Evolutionary conservation across 2,329 filamentous ascomycete species (phyloP).

Genomic region (Diplodia seriata): DNA sequence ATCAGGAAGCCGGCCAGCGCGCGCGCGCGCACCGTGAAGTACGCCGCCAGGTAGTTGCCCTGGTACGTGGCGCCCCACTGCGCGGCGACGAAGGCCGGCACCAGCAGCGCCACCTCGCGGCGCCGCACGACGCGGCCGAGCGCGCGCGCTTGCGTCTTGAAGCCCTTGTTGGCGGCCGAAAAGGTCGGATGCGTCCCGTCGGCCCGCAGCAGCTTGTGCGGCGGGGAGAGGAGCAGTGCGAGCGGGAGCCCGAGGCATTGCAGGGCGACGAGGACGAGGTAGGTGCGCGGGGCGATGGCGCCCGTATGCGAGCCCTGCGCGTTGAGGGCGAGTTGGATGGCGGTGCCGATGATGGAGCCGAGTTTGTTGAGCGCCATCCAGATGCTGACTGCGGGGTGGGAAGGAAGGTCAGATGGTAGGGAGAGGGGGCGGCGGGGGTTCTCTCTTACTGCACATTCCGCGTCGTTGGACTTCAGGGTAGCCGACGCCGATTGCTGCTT

Average conservation of each 20-base stretch:
- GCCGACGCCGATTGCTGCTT: conserved; percentile 52
- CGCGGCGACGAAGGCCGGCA: conserved; percentile 59
- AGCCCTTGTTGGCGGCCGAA: conserved; percentile 34
- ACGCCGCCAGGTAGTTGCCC: conserved; percentile 60
- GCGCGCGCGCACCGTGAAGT: conserved; percentile 59
- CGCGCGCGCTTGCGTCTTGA: conserved; percentile 43
- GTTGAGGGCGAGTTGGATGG: conserved; percentile 60
- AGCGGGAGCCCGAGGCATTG: conserved; percentile 57
- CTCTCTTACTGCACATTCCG: conserved; percentile 38
- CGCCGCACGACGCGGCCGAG: conserved; percentile 48
- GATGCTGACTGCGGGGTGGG: conserved; percentile 49
- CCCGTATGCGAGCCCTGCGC: conserved; percentile 51
- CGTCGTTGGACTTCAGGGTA: conserved; percentile 57
- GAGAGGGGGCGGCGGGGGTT: neutral
- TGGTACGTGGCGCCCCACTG: conserved; percentile 61
- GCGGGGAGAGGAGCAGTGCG: conserved; percentile 54
- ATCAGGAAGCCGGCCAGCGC: conserved; percentile 56
- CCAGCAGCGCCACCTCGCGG: conserved; percentile 57
- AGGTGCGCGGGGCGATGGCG: conserved; percentile 55
- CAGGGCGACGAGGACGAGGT: conserved; percentile 51
- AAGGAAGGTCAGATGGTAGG: too few relatives aligned
- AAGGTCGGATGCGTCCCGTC: conserved; percentile 46
- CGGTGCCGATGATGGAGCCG: conserved; percentile 60
- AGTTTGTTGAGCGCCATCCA: conserved; percentile 62
- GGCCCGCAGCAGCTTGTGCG: conserved; percentile 54